Conservation (phyloP, 2,329 filamentous ascomycete genomes). For the Aspergillus phoenicis region DNA sequence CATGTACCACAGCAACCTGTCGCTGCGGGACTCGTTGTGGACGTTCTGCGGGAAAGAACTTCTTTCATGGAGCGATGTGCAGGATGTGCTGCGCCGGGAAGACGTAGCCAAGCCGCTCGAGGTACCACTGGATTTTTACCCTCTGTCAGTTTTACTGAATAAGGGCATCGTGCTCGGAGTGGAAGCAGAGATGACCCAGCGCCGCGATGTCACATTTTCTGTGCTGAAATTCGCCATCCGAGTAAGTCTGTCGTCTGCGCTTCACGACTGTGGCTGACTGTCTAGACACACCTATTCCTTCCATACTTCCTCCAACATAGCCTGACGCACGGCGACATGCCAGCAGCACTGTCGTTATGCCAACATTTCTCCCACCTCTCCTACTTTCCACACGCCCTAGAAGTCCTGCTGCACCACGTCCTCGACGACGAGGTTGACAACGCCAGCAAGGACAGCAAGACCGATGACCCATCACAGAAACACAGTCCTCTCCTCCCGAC, state of each 20-base stretch:
- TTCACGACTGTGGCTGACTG: conserved; percentile 8
- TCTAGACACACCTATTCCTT: conserved; percentile 85
- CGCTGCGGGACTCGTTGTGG: conserved; percentile 87
- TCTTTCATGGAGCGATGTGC: conserved; percentile 85
- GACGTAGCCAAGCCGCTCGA: conserved; percentile 75
- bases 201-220: conserved; percentile 87
- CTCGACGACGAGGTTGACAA: conserved; percentile 91
- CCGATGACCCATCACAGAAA: conserved; percentile 28
- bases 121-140: conserved; percentile 92
- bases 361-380: conserved; percentile 83
- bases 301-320: conserved; percentile 83
- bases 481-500: conserved; percentile 45
- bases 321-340: conserved; percentile 72
- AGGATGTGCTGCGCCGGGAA: conserved; percentile 75
- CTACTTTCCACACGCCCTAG: conserved; percentile 91
- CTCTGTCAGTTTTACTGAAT: conserved; percentile 79
- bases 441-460: conserved; percentile 32
- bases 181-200: conserved; percentile 89
- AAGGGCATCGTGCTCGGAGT: conserved; percentile 90
- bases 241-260: conserved; percentile 55
- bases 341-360: conserved; percentile 77
- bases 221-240: conserved; percentile 85
- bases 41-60: conserved; percentile 86
- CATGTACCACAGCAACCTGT: conserved; percentile 51
- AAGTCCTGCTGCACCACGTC: conserved; percentile 88